Evolutionary conservation across 1,139 yeast species (phyloP).

Genomic region (Suhomyces taliae): DNA sequence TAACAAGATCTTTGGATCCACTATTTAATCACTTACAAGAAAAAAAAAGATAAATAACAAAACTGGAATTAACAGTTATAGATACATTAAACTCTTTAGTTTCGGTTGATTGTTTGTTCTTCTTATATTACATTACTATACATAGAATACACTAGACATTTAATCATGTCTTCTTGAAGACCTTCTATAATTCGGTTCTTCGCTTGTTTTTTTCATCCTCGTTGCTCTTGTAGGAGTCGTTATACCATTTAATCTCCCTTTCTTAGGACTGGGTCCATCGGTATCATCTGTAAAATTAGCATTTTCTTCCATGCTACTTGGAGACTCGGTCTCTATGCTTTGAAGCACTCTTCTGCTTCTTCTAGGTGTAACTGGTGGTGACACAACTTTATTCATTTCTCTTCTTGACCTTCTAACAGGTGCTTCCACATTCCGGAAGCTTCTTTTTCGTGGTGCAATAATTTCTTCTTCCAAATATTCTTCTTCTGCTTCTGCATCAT

Average conservation of each 20-base stretch:
- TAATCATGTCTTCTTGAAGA: conserved; percentile 2
- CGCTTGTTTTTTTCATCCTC: not conserved
- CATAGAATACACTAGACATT: conserved; percentile 10
- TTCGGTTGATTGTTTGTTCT: not conserved
- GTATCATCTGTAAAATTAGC: not conserved
- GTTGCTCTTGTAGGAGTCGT: not conserved
- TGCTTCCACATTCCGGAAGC: not conserved
- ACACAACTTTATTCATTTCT: not conserved
- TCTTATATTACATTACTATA: conserved; percentile 10
- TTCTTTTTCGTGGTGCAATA: not conserved
- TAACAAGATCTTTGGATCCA: conserved; percentile 51
- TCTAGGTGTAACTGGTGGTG: not conserved
- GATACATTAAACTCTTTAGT: not conserved
- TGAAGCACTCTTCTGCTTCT: not conserved
- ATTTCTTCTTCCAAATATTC: not conserved
- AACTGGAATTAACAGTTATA: not conserved
- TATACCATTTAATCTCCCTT: not conserved
- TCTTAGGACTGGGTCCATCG: not conserved
- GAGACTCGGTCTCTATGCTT: not conserved
- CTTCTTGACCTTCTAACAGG: not conserved
- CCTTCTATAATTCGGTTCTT: not conserved
- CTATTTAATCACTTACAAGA: not conserved
- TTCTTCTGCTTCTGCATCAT: not conserved
- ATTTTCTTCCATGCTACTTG: not conserved
- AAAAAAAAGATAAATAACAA: too few relatives aligned